Conservation (phyloP, 257 asterid species). For the Solanum rostratum region DNA sequence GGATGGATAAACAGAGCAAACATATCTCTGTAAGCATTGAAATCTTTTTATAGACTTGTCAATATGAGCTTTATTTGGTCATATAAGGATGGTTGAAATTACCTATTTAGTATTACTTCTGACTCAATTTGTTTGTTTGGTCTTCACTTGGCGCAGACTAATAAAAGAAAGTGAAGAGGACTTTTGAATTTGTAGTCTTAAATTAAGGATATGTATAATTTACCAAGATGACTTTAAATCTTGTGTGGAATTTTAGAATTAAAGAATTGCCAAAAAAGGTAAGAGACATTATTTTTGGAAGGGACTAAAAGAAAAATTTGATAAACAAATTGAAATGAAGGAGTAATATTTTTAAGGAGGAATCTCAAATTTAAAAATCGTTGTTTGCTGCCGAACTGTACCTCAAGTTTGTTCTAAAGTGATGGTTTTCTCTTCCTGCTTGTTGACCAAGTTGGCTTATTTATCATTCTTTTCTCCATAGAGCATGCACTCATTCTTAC, state of each 20-base stretch:
- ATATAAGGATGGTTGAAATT: not conserved
- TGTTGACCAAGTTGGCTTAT: not conserved
- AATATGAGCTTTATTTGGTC: not conserved
- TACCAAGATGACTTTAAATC: not conserved
- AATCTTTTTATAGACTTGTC: constrained; percentile 1
- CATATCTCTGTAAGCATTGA: constrained; percentile 70
- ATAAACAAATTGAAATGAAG: not conserved
- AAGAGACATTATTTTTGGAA: not conserved
- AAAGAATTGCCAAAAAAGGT: not conserved
- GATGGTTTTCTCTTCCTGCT: not conserved
- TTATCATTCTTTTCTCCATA: not conserved
- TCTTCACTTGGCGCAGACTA: not conserved
- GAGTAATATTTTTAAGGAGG: not conserved
- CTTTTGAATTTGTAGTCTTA: not conserved
- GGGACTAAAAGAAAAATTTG: not conserved
- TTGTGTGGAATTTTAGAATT: not conserved
- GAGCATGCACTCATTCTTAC: not conserved
- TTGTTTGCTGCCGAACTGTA: not conserved
- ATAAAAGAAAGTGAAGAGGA: not conserved
- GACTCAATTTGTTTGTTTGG: not conserved
- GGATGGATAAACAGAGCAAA: constrained; percentile 99
- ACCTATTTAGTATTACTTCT: not conserved
- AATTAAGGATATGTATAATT: not conserved
- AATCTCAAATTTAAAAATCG: not conserved
- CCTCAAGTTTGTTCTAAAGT: not conserved